Evolutionary conservation across 2,329 filamentous ascomycete genomes (phyloP).

Genomic region (Colletotrichum sp.): DNA sequence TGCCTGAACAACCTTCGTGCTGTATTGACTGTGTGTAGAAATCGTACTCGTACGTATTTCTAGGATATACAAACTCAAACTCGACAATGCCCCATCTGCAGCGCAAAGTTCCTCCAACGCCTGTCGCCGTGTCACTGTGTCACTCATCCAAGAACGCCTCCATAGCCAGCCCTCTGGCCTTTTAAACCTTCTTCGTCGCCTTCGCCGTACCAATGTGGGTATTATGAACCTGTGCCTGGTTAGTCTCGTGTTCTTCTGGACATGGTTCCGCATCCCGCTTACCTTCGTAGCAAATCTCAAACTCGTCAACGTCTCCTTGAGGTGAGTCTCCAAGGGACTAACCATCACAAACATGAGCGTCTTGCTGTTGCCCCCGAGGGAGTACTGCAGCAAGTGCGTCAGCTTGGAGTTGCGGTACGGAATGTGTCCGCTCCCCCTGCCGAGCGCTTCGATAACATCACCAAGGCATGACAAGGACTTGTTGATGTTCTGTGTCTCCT

Average conservation of each 20-base stretch:
- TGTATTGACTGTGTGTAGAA: slow-evolving; percentile 21
- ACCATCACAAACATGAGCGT: slow-evolving; percentile 99
- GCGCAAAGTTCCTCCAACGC: slow-evolving; percentile 11
- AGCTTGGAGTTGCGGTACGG: slow-evolving; percentile 97
- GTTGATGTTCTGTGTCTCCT: slow-evolving; percentile 98
- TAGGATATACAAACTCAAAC: slow-evolving; percentile 22
- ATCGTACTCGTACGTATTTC: slow-evolving; percentile 23
- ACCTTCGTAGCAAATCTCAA: slow-evolving; percentile 96
- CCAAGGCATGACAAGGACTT: slow-evolving; percentile 90
- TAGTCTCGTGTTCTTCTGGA: not conserved
- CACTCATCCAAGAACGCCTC: slow-evolving; percentile 15
- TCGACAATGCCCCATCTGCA: slow-evolving; percentile 8
- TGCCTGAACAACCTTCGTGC: not conserved
- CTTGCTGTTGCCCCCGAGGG: slow-evolving; percentile 92
- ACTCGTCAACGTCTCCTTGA: slow-evolving; percentile 92
- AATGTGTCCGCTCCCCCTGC: slow-evolving; percentile 81
- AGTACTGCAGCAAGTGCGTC: slow-evolving; percentile 94
- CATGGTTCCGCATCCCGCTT: slow-evolving; percentile 26
- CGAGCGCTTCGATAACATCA: slow-evolving; percentile 94
- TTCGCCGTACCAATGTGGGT: slow-evolving; percentile 92
- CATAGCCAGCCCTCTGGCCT: not conserved
- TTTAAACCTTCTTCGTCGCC: slow-evolving; percentile 63
- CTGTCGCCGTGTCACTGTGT: not conserved
- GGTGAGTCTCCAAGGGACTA: slow-evolving; percentile 85
- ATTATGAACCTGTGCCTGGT: slow-evolving; percentile 70